Evolutionary conservation across 163 green algal species (phyloP).

Genomic region (Scenedesmus sp.): DNA sequence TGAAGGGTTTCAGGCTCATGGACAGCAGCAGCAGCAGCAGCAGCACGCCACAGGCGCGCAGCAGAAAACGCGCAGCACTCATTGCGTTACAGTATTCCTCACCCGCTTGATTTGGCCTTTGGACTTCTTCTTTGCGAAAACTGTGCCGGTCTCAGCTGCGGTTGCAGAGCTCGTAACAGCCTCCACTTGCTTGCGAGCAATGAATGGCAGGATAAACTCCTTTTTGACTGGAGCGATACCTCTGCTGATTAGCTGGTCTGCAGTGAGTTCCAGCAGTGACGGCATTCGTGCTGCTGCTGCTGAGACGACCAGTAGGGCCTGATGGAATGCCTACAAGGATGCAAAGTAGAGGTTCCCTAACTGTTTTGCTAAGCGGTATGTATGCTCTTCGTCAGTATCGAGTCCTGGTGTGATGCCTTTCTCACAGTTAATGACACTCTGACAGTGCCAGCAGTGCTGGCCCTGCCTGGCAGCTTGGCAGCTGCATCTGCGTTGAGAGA

Average conservation of each 20-base stretch:
- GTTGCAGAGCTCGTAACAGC: background rate
- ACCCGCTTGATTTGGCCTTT: slow-evolving; percentile 42
- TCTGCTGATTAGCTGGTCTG: slow-evolving; percentile 12
- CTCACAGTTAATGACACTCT: too few species aligned
- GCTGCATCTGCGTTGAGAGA: too few species aligned
- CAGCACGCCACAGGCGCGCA: background rate
- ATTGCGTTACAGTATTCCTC: too few species aligned
- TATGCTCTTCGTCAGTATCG: too few species aligned
- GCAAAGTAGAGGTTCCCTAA: too few species aligned
- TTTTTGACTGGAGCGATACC: slow-evolving; percentile 48
- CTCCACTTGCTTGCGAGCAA: background rate
- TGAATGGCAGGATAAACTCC: slow-evolving; percentile 13
- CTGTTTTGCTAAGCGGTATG: too few species aligned
- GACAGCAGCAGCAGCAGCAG: slow-evolving; percentile 6
- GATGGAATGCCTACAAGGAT: too few species aligned
- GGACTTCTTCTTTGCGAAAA: slow-evolving; percentile 7
- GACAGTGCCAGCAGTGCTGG: too few species aligned
- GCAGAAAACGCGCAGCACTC: too few species aligned
- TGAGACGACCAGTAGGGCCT: too few species aligned
- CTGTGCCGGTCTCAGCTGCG: background rate
- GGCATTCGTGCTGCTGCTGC: slow-evolving; percentile 11
- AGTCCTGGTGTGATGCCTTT: too few species aligned
- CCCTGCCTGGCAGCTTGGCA: too few species aligned
- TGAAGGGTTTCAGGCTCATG: background rate
- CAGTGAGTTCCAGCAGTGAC: slow-evolving; percentile 11